Conservation (phyloP, 352 stramenopile species). For the Saprolegnia parasitica region DNA sequence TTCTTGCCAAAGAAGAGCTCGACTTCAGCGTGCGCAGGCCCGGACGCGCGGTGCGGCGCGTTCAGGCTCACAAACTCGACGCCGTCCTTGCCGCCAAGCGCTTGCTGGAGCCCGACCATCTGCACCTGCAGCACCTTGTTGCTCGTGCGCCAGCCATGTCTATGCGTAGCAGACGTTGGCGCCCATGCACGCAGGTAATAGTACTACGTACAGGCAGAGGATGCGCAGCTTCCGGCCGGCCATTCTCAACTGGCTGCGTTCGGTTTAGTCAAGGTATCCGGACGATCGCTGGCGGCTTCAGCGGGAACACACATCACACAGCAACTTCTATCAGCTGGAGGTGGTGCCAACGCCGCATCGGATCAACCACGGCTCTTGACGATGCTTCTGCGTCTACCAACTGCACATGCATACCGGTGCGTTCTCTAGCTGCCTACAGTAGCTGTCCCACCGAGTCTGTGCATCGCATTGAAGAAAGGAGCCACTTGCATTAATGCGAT, state of each 20-base stretch:
- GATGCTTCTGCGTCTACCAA: no score
- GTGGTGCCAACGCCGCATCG: no score
- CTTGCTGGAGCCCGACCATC: conserved; percentile 23
- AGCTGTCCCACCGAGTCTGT: no score
- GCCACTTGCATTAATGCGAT: no score
- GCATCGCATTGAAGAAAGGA: no score
- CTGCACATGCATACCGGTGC: no score
- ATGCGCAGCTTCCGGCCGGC: conserved; percentile 16
- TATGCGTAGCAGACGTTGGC: neutral
- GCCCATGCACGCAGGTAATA: neutral
- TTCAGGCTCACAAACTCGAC: conserved; percentile 25
- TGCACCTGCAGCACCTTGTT: conserved; percentile 21
- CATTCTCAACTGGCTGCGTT: conserved; percentile 10
- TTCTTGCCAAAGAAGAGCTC: conserved; percentile 30
- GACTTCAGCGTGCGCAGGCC: conserved; percentile 28
- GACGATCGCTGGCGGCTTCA: no score
- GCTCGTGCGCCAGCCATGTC: conserved; percentile 28
- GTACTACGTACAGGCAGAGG: conserved; percentile 14
- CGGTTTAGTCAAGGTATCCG: neutral
- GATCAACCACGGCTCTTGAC: no score
- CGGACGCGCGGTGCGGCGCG: conserved; percentile 21
- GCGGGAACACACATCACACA: no score
- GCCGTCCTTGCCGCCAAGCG: conserved; percentile 11
- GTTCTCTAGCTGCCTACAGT: no score
- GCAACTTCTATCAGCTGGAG: no score